These are phyloP conservation scores for Lasiosphaeria miniovina DNA, from an alignment of 495 filamentous ascomycete species.

Conservation along the genomic window DNA sequence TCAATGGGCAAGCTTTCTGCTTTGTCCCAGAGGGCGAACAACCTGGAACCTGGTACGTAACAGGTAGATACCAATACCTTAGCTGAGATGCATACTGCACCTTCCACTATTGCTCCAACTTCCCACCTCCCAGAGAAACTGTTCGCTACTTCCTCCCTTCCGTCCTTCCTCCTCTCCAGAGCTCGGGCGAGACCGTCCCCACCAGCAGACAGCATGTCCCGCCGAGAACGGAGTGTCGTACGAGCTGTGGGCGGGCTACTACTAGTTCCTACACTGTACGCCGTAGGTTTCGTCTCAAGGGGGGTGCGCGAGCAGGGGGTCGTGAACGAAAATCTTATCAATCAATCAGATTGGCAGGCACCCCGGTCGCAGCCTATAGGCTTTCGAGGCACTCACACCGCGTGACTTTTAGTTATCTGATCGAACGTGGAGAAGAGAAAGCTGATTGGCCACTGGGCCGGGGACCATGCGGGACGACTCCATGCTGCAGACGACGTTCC, in stretches of 20 bases:
- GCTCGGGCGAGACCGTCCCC: not conserved
- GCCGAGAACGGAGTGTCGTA: constrained; percentile 9
- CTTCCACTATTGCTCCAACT: too few relatives aligned
- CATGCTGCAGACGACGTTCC: not conserved
- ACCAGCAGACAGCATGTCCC: not conserved
- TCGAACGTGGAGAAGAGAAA: constrained; percentile 2
- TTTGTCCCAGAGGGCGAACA: too few relatives aligned
- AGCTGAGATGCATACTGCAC: too few relatives aligned
- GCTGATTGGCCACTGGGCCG: constrained; percentile 5
- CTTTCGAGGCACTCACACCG: not conserved
- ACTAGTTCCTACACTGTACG: too few relatives aligned
- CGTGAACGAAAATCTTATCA: constrained; percentile 22
- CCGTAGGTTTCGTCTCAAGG: not conserved
- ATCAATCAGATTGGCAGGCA: constrained; percentile 23
- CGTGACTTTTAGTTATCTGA: constrained; percentile 17
- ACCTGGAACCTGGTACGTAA: too few relatives aligned
- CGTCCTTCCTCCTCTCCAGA: not conserved
- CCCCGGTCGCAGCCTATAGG: not conserved
- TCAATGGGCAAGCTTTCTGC: too few relatives aligned
- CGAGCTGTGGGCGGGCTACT: not conserved
- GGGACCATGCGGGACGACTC: not conserved
- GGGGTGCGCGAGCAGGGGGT: not conserved
- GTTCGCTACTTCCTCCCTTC: not conserved
- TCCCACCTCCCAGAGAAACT: too few relatives aligned
- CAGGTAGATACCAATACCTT: too few relatives aligned